Evolutionary conservation across 331 rosid genomes (phyloP).

Genomic region (Pyrus hybrid): DNA sequence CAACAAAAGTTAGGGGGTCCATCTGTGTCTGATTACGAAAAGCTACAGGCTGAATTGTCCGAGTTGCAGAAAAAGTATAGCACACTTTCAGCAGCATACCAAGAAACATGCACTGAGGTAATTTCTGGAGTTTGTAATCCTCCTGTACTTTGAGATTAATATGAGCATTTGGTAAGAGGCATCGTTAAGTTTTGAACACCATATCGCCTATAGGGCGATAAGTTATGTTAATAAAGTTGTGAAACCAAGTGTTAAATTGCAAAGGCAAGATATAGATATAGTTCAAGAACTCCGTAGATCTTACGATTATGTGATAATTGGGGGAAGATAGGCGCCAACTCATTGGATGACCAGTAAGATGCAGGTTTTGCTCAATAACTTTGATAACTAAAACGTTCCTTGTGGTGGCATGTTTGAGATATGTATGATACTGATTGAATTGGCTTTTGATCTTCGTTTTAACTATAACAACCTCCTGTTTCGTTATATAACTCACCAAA

Average conservation of each 20-base stretch:
- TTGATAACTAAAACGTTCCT: background rate
- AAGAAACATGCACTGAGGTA: constrained; percentile 75
- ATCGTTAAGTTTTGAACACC: background rate
- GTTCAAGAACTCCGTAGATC: background rate
- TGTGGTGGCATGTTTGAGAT: background rate
- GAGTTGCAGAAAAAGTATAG: constrained; percentile 60
- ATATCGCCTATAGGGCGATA: background rate
- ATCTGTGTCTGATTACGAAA: constrained; percentile 58
- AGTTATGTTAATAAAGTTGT: background rate
- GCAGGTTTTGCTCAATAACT: background rate
- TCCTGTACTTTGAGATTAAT: background rate
- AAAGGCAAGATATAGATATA: background rate
- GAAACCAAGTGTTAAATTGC: background rate
- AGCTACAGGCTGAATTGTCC: constrained; percentile 64
- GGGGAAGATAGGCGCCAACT: background rate
- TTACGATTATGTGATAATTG: background rate
- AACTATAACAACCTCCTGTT: background rate
- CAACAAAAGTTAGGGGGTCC: constrained; percentile 85
- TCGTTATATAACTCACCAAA: background rate
- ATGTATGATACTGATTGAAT: background rate
- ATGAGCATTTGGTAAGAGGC: background rate
- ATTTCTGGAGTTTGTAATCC: background rate
- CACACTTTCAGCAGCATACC: constrained; percentile 59
- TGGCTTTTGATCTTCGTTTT: background rate
- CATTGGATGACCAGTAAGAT: background rate